Base-by-base conservation (phyloP, 1,284 basidiomycete genomes). In the Sphagnurus paluster region DNA sequence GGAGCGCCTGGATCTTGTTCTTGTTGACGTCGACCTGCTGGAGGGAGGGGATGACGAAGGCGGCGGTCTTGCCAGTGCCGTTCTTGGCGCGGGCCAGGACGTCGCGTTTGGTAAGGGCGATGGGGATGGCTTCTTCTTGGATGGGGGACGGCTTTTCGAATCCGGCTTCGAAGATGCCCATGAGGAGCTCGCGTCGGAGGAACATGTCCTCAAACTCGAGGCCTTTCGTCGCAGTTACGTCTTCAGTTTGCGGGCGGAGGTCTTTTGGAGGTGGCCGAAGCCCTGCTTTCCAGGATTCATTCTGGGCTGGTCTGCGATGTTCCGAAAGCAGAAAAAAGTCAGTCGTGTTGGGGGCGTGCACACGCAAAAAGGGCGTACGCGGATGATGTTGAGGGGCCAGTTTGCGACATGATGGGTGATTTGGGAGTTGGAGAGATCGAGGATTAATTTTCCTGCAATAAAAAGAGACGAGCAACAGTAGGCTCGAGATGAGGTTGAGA, bases 101-200 rank as follows among this genome's bases (percentile, higher is more conserved):
- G 68, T 98, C 95, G 62, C 91, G 85, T 60, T 87, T 87, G 46
- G 85, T 82, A 60, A 95, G 82, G 17, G 92, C 91, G 56, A 90
- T 80, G 46, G 92, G 92, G 58, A 95, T 93, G 45, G 92, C 87
- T 75, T 98, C 93, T 81, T 99, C 97, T 76, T 99, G 96, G 66
- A 99, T 98, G 42, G 96, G 97, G 20, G 91, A 95, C 17, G 97
- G 96, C 58, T 80, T 84, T 70, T 99, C 97, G 67, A 98, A 99
- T 46, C 94, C 94, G 55, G 93, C 94, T 74, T 96, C 93, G 62
- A 94, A 97, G 63, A 97, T 95, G 56, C 90, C 90, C 90, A 93
- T 92, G 58, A 93, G 76, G 50, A 91, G 78, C 67, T 90, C 88
- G 52, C 88, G 80, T 47, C 84, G 81, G 57, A 90, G 75, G 57